These are phyloP conservation scores for Chlamydomonas asymmetrica DNA, from an alignment of 139 green algal genomes.

Conservation along the genomic window DNA sequence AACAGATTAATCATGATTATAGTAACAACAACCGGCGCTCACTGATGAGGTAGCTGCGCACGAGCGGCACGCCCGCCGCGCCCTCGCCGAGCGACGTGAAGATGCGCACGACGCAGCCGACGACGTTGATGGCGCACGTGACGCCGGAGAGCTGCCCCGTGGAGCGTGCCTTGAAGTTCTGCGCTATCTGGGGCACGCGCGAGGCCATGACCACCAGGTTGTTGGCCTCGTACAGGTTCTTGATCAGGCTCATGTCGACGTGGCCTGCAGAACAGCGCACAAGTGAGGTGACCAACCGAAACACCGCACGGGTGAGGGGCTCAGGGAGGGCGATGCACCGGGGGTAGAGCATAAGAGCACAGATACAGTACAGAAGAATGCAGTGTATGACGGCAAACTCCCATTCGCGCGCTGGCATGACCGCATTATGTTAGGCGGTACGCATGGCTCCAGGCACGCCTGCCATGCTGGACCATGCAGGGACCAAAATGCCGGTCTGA, in stretches of 20 bases:
- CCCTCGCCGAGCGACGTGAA: constrained; percentile 81
- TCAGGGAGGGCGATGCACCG: no score
- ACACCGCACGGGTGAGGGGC: no score
- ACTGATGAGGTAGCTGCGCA: constrained; percentile 70
- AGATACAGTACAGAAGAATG: no score
- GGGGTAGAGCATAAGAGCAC: no score
- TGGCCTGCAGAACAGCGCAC: constrained; percentile 33
- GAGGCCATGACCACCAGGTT: constrained; percentile 69
- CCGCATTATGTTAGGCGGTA: no score
- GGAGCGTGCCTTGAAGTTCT: constrained; percentile 48
- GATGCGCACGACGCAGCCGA: constrained; percentile 63
- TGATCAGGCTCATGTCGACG: constrained; percentile 34
- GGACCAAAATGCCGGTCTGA: no score
- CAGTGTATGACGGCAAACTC: no score
- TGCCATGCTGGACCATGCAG: no score
- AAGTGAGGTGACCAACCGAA: no score
- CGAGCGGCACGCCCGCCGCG: constrained; percentile 66
- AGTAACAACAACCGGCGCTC: constrained; percentile 14
- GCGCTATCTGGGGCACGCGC: constrained; percentile 68
- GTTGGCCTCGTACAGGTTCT: constrained; percentile 62
- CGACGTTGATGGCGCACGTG: constrained; percentile 66
- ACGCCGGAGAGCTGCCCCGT: constrained; percentile 77
- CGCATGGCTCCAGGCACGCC: no score
- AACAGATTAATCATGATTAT: no score
- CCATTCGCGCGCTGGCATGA: no score